Evolutionary conservation across 192 early-diverging fungal genomes (phyloP).

Genomic region (Entomortierella lignicola): DNA sequence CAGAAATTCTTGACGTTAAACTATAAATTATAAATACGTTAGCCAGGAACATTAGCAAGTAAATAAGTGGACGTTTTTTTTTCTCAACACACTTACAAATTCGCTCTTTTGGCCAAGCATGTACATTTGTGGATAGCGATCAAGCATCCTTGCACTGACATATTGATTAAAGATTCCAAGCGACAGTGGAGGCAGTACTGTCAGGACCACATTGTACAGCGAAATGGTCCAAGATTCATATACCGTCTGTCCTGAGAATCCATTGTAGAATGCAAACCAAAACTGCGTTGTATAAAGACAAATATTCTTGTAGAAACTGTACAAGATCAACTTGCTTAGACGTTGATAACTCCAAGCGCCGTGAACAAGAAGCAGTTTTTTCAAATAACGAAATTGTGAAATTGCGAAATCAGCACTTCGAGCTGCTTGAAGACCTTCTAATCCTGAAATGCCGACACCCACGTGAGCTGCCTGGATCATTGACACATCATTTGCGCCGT

Average conservation of each 20-base stretch:
- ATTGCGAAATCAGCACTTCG: constrained; percentile 98
- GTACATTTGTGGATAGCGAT: constrained; percentile 98
- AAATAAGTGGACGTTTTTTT: background rate
- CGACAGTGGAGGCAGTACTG: constrained; percentile 92
- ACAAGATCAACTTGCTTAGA: constrained; percentile 94
- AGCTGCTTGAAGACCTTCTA: constrained; percentile 97
- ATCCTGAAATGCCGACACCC: constrained; percentile 95
- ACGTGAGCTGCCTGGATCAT: constrained; percentile 99
- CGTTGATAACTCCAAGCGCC: constrained; percentile 98
- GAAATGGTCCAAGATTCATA: constrained; percentile 99
- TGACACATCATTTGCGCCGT: constrained; percentile 98
- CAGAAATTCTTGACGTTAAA: constrained; percentile 93
- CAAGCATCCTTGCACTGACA: constrained; percentile 91
- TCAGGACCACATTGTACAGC: constrained; percentile 95
- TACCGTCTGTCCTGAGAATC: constrained; percentile 95
- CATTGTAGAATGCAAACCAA: constrained; percentile 95
- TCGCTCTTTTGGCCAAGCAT: constrained; percentile 77
- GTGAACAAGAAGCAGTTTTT: constrained; percentile 96
- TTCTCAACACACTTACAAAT: constrained; percentile 59
- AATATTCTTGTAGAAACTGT: constrained; percentile 99
- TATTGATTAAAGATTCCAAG: constrained; percentile 98
- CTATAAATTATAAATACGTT: too few species aligned
- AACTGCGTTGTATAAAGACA: constrained; percentile 98
- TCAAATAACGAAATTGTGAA: constrained; percentile 94
- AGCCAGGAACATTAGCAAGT: background rate